Conservation (phyloP, 306 rosid species). For the peach (Prunus persica) region Prunus_persica_NCBIv2 NC_034011.1:3388001-3388500, state of each 20-base stretch:
- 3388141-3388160: background rate
- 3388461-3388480: background rate
- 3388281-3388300: background rate
- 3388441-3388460: background rate
- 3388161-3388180: slow-evolving; percentile 1
- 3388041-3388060: background rate
- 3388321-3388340: background rate
- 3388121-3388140: background rate
- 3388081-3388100: background rate
- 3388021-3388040: background rate
- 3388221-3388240: background rate
- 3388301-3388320: background rate
- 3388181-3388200: slow-evolving; percentile 12
- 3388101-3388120: background rate
- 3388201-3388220: slow-evolving; percentile 3
- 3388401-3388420: slow-evolving; percentile 9
- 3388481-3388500: background rate
- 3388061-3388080: too few relatives aligned
- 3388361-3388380: background rate
- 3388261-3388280: slow-evolving; percentile 31
- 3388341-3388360: slow-evolving; percentile 6
- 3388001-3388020: background rate
- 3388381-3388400: slow-evolving; percentile 8
- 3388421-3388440: slow-evolving; percentile 7
- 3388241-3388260: slow-evolving; percentile 22